Evolutionary conservation across 2,329 filamentous ascomycete genomes (phyloP).

Genomic region (Claviceps sp.): DNA sequence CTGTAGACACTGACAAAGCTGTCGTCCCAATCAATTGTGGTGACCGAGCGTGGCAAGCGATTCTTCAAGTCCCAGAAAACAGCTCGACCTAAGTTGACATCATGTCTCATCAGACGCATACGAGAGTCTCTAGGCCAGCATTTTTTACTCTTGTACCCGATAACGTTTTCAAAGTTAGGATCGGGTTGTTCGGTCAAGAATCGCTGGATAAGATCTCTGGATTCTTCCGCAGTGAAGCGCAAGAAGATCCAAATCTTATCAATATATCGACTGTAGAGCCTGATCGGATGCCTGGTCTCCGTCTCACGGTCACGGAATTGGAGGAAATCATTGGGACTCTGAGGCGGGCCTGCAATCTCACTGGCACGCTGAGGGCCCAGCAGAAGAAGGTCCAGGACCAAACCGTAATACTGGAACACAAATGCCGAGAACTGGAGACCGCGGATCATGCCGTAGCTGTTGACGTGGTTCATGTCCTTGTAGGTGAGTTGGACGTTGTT

Average conservation of each 20-base stretch:
- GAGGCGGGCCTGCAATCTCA: constrained; percentile 88
- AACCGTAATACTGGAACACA: constrained; percentile 96
- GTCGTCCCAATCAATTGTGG: constrained; percentile 98
- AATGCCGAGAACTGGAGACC: constrained; percentile 97
- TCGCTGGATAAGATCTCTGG: constrained; percentile 86
- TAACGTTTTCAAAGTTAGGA: constrained; percentile 98
- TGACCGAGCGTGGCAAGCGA: constrained; percentile 81
- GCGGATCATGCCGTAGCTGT: constrained; percentile 96
- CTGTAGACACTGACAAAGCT: constrained; percentile 98
- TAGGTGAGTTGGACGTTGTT: constrained; percentile 99
- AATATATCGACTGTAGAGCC: constrained; percentile 94
- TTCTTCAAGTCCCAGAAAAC: constrained; percentile 99
- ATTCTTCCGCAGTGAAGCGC: constrained; percentile 86
- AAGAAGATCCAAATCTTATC: constrained; percentile 99
- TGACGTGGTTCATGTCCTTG: constrained; percentile 99
- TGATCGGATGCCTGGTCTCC: constrained; percentile 86
- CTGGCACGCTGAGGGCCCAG: constrained; percentile 92
- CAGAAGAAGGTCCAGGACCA: constrained; percentile 85
- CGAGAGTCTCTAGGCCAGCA: constrained; percentile 97
- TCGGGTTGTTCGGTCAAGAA: constrained; percentile 98
- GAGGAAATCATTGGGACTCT: constrained; percentile 91
- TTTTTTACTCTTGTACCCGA: constrained; percentile 98
- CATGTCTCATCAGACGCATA: constrained; percentile 97
- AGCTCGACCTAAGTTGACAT: constrained; percentile 92
- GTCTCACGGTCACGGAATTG: constrained; percentile 92